Evolutionary conservation across 306 rosid species (phyloP).

Genomic region (Glycine soja): DNA sequence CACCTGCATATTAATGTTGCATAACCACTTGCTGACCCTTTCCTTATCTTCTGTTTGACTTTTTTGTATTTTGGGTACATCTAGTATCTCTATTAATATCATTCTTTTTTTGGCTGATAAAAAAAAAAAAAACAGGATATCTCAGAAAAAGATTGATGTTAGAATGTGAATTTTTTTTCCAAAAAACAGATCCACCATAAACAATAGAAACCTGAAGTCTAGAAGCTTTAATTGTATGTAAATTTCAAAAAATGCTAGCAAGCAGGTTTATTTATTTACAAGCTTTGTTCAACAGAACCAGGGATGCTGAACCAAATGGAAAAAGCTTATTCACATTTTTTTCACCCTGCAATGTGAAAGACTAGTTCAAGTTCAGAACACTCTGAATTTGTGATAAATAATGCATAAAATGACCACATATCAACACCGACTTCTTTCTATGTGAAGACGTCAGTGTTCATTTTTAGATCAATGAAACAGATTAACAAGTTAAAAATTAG

Average conservation of each 20-base stretch:
- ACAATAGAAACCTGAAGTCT: conserved; percentile 26
- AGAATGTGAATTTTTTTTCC: conserved; percentile 17
- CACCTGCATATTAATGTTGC: no score
- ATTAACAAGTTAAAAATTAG: conserved; percentile 1
- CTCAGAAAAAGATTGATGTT: conserved; percentile 17
- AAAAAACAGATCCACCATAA: conserved; percentile 28
- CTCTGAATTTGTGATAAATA: conserved; percentile 2
- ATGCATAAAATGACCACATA: conserved; percentile 3
- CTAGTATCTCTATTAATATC: no score
- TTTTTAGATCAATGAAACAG: conserved; percentile 24
- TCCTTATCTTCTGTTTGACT: no score
- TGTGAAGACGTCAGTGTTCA: conserved; percentile 6
- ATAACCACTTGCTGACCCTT: no score
- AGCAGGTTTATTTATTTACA: not conserved
- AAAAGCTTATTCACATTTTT: conserved; percentile 26
- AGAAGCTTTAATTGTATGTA: conserved; percentile 19
- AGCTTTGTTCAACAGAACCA: conserved; percentile 15
- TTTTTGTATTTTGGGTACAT: no score
- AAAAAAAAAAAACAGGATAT: not conserved
- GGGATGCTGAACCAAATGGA: conserved; percentile 38
- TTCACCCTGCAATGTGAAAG: conserved; percentile 36
- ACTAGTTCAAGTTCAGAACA: conserved; percentile 14
- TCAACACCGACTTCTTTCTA: not conserved
- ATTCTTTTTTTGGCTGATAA: no score
- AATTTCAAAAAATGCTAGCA: conserved; percentile 24